Conservation (phyloP, 768 basidiomycete species). For the Lactifluus subvellereus region DNA sequence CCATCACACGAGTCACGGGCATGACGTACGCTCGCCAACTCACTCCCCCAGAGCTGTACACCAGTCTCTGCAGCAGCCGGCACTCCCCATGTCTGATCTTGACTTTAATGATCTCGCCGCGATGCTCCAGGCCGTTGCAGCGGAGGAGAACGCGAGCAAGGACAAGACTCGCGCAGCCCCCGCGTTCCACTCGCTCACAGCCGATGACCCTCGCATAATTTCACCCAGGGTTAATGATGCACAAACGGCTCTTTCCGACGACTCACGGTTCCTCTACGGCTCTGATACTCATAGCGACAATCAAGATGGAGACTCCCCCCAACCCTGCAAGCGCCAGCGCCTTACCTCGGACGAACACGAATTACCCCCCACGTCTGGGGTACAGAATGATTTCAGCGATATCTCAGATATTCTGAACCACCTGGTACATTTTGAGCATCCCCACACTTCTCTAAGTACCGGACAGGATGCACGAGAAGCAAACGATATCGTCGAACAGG, state of each 20-base stretch:
- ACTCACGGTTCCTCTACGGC: conserved; percentile 34
- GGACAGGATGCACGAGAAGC: conserved; percentile 5
- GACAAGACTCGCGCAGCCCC: conserved; percentile 62
- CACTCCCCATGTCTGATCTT: conserved; percentile 34
- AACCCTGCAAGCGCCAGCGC: conserved; percentile 25
- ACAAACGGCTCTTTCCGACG: conserved; percentile 24
- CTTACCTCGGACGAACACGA: conserved; percentile 31
- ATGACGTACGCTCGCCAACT: conserved; percentile 21
- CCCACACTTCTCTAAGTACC: conserved; percentile 31
- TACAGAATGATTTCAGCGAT: conserved; percentile 66
- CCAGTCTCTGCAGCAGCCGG: conserved; percentile 5
- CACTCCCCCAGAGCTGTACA: conserved; percentile 13
- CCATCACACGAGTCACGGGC: conserved; percentile 5
- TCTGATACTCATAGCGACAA: conserved; percentile 33
- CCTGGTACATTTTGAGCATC: conserved; percentile 62
- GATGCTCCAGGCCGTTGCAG: conserved; percentile 59
- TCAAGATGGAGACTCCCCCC: conserved; percentile 24
- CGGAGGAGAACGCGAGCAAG: conserved; percentile 42
- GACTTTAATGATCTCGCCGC: conserved; percentile 66
- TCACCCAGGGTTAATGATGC: conserved; percentile 14
- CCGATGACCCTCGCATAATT: conserved; percentile 35
- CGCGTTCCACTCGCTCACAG: conserved; percentile 73
- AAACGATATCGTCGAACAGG: conserved; percentile 18
- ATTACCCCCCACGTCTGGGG: conserved; percentile 35
- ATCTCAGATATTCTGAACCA: conserved; percentile 76